Conservation (phyloP, 306 rosid species). For the Trifolium fragiferum region DNA sequence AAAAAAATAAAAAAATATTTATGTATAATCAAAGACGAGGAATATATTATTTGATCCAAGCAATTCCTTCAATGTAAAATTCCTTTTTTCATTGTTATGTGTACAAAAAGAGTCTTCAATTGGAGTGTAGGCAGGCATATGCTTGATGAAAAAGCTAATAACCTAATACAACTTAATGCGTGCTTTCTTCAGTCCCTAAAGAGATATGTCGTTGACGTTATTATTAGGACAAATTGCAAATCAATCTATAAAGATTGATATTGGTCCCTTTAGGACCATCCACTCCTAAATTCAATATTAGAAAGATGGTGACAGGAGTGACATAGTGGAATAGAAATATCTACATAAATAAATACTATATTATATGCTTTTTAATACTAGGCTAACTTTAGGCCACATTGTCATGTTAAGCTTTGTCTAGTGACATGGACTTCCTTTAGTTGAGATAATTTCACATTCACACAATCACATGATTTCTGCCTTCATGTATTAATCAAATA, state of each 20-base stretch:
- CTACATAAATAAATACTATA: slow-evolving; percentile 3
- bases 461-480: background rate
- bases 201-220: slow-evolving; percentile 39
- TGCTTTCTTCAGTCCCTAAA: slow-evolving; percentile 30
- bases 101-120: slow-evolving; percentile 22
- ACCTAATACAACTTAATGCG: slow-evolving; percentile 24
- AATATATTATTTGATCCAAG: slow-evolving; percentile 19
- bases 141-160: slow-evolving; percentile 39
- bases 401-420: slow-evolving; percentile 33
- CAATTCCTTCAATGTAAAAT: slow-evolving; percentile 20
- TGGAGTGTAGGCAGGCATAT: slow-evolving; percentile 27
- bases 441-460: background rate
- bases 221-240: slow-evolving; percentile 38
- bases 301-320: slow-evolving; percentile 56
- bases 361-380: slow-evolving; percentile 25
- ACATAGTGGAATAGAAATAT: slow-evolving; percentile 40
- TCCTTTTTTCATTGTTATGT: slow-evolving; percentile 21
- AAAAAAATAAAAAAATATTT: too few species aligned
- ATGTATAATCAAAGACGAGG: too few species aligned
- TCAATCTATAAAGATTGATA: slow-evolving; percentile 36
- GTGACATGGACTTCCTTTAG: background rate
- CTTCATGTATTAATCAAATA: background rate
- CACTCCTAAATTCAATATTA: slow-evolving; percentile 47
- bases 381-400: slow-evolving; percentile 43
- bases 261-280: slow-evolving; percentile 43